Evolutionary conservation across 225 moss, liverwort and hornwort species (phyloP).

Genomic region (Physcomitrium patens): DNA sequence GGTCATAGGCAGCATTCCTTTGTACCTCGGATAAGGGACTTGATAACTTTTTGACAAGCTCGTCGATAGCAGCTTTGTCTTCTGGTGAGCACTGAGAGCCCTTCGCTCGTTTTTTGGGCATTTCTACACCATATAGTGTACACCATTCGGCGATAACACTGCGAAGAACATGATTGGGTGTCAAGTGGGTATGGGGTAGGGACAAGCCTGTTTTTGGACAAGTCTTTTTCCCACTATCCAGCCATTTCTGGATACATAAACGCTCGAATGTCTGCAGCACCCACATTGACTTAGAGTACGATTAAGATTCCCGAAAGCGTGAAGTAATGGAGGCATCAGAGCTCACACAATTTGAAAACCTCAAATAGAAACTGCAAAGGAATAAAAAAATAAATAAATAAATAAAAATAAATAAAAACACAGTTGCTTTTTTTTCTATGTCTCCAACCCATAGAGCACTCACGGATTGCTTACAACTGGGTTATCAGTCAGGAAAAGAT

Average conservation of each 20-base stretch:
- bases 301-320: not conserved
- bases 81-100: constrained; percentile 46
- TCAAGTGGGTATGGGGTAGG: constrained; percentile 58
- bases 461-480: not conserved
- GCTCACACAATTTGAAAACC: not conserved
- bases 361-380: not conserved
- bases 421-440: no score
- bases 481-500: not conserved
- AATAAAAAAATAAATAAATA: no score
- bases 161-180: constrained; percentile 82
- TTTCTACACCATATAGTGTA: constrained; percentile 55
- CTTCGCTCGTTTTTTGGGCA: constrained; percentile 47
- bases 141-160: constrained; percentile 91
- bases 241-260: constrained; percentile 84
- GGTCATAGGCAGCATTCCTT: constrained; percentile 42
- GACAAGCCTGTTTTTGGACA: constrained; percentile 68
- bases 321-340: not conserved
- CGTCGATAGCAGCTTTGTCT: constrained; percentile 60
- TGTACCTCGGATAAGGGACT: constrained; percentile 35
- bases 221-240: constrained; percentile 64
- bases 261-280: constrained; percentile 78
- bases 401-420: no score
- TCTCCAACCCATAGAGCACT: not conserved
- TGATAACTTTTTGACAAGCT: constrained; percentile 41
- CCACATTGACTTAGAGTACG: not conserved